Percentiles rank a stretch among this genome's conserved stretches.
Conservation (phyloP, 805 yeast species). For the Saccharomyces kudriavzevii region DNA sequence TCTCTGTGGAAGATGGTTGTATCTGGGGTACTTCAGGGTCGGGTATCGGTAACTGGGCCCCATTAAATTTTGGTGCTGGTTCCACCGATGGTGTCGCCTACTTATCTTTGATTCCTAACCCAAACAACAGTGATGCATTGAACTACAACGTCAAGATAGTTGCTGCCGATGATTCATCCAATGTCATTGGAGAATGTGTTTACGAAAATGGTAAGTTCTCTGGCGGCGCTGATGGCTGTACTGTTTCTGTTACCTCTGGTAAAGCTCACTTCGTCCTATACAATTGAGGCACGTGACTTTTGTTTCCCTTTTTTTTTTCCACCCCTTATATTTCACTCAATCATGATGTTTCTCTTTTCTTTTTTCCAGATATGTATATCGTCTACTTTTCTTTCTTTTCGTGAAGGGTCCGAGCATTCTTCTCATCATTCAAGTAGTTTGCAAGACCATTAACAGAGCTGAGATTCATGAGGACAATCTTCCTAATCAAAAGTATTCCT, state of each 20-base stretch:
- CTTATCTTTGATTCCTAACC: slow-evolving; percentile 90
- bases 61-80: slow-evolving; percentile 92
- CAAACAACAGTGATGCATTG: slow-evolving; percentile 66
- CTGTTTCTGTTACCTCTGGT: slow-evolving; percentile 82
- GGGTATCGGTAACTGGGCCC: slow-evolving; percentile 97
- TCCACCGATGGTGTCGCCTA: slow-evolving; percentile 62
- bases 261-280: slow-evolving; percentile 77
- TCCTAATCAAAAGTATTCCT: background rate
- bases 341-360: slow-evolving; percentile 1
- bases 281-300: slow-evolving; percentile 6
- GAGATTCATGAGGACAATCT: background rate
- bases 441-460: background rate
- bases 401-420: background rate
- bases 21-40: slow-evolving; percentile 81
- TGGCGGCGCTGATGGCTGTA: slow-evolving; percentile 77
- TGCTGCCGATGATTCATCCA: slow-evolving; percentile 54
- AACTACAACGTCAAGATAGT: slow-evolving; percentile 75
- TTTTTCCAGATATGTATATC: background rate
- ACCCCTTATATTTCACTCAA: background rate
- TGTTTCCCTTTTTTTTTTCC: background rate
- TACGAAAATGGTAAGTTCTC: slow-evolving; percentile 64
- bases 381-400: background rate
- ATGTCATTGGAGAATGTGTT: slow-evolving; percentile 65
- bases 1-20: slow-evolving; percentile 84
- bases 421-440: background rate